Percentiles rank a stretch among this genome's conserved stretches.
Conservation (phyloP, 352 stramenopile genomes). For the Saprolegnia diclina region DNA sequence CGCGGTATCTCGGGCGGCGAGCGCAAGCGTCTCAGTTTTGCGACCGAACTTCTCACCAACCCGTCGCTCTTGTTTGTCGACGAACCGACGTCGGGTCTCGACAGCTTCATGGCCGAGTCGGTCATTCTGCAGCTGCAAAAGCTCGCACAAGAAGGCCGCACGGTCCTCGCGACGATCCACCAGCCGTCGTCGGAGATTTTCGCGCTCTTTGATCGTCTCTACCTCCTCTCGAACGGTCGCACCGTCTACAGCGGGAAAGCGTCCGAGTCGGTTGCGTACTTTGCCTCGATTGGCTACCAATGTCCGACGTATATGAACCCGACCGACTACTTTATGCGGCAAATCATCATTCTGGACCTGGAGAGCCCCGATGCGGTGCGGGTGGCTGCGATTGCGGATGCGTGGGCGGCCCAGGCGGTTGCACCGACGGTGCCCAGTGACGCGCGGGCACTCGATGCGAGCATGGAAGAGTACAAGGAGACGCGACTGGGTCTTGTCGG, state of each 20-base stretch:
- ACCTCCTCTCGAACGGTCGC: constrained; percentile 36
- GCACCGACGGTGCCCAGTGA: background rate
- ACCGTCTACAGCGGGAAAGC: constrained; percentile 39
- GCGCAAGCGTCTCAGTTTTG: constrained; percentile 71
- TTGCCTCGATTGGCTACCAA: constrained; percentile 31
- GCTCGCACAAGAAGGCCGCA: constrained; percentile 66
- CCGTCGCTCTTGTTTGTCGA: constrained; percentile 72
- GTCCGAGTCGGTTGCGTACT: constrained; percentile 37
- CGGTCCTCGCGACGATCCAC: constrained; percentile 82
- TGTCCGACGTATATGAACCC: constrained; percentile 42
- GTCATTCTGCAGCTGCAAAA: constrained; percentile 39
- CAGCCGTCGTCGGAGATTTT: constrained; percentile 55
- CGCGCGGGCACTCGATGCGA: background rate
- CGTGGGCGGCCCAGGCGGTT: constrained; percentile 17
- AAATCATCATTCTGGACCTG: constrained; percentile 34
- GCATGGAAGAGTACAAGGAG: constrained; percentile 10
- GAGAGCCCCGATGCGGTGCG: constrained; percentile 30
- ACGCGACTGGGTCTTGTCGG: constrained; percentile 4
- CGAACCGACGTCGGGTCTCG: constrained; percentile 58
- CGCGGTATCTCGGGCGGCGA: constrained; percentile 65
- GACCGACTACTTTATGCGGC: constrained; percentile 43
- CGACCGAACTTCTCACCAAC: constrained; percentile 70
- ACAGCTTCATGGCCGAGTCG: constrained; percentile 40
- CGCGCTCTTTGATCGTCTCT: constrained; percentile 38
- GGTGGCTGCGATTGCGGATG: constrained; percentile 29